phyloP scores from a whole-genome alignment of 805 yeast genomes.

The Yamadazyma sp. region DNA sequence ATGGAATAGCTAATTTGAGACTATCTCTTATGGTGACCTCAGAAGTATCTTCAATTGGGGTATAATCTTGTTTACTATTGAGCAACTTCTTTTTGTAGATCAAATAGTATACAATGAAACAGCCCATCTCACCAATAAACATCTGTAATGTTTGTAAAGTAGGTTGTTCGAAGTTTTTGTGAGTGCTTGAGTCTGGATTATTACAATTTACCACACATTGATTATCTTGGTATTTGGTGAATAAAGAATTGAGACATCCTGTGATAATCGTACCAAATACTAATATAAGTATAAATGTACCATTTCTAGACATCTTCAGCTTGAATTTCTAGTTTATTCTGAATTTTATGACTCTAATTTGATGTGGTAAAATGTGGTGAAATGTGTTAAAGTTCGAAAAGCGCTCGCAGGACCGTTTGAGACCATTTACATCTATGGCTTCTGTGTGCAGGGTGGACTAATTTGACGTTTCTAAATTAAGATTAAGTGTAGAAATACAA shows the following conservation, averaged over 20 bases:
- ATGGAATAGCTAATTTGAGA: conserved; percentile 51
- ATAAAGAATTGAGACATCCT: conserved; percentile 70
- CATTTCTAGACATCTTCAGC: too few species aligned
- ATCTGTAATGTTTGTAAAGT: conserved; percentile 76
- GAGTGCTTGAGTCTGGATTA: conserved; percentile 39
- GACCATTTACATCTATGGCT: too few species aligned
- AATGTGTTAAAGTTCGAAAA: too few species aligned
- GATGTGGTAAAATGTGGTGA: too few species aligned
- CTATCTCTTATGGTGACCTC: conserved; percentile 14
- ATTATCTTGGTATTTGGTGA: conserved; percentile 73
- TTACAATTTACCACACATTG: conserved; percentile 63
- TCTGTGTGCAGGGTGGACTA: too few species aligned
- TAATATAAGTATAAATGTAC: conserved; percentile 1
- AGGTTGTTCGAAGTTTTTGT: conserved; percentile 65
- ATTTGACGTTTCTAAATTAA: too few species aligned
- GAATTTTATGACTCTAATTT: too few species aligned
- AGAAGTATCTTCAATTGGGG: conserved; percentile 8
- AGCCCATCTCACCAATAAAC: conserved; percentile 69
- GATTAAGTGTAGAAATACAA: too few species aligned
- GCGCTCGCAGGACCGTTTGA: too few species aligned
- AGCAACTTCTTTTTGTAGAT: conserved; percentile 5
- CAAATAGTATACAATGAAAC: conserved; percentile 41
- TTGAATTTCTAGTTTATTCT: too few species aligned
- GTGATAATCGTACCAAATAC: conserved; percentile 54
- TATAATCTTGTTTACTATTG: conserved; percentile 6